Evolutionary conservation across 768 basidiomycete genomes (phyloP), one percentile per base, ranked within the genome.

Genomic region (Calocybe gangraenosa): DNA sequence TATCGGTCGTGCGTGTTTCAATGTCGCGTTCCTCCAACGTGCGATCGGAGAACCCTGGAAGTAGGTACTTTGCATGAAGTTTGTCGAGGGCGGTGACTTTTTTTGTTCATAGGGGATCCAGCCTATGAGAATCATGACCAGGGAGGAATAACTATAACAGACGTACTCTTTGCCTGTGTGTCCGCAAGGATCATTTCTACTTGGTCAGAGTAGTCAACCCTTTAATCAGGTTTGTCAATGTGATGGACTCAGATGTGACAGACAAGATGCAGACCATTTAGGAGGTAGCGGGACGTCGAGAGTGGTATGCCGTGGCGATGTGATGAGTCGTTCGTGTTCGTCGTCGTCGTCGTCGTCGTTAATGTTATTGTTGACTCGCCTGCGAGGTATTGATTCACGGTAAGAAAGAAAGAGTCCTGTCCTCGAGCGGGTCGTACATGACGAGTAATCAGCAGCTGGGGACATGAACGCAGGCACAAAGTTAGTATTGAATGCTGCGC

Each of bases 31-130:
- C 95, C 68, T 99, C 95, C 3, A 83, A 82, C 2, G 87, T 74
- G 42, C 96, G 87, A 77, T 99, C 96, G 61, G 92, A 79, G 63
- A 99, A 99, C 0, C 94, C 95, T 53, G 96, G 96, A 5, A 99
- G 78, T 46, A 86, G 87, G 64, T 96, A 94, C 62, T 90, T 96
- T 53, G 95, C 90, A 55, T 99, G 95, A 3, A 99, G 81, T 63
- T 89, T 96, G 65, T 98, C 96, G 32, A 99, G 82, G 6, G 79
- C 68, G n/a, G 73, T 65, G 59, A 98, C 96, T 98, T 64, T 53
- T 28, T 28, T 11, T 5, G 25, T 5, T 11, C 25, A 28, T 6
- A 28, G 11, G 11, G n/a, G n/a, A n/a, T n/a, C n/a, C n/a, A n/a
- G n/a, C n/a, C n/a, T n/a, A n/a, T n/a, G n/a, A n/a, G n/a, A n/a